phyloP scores from a whole-genome alignment of 1,284 basidiomycete species.

The Phellinidium pouzarii region DNA sequence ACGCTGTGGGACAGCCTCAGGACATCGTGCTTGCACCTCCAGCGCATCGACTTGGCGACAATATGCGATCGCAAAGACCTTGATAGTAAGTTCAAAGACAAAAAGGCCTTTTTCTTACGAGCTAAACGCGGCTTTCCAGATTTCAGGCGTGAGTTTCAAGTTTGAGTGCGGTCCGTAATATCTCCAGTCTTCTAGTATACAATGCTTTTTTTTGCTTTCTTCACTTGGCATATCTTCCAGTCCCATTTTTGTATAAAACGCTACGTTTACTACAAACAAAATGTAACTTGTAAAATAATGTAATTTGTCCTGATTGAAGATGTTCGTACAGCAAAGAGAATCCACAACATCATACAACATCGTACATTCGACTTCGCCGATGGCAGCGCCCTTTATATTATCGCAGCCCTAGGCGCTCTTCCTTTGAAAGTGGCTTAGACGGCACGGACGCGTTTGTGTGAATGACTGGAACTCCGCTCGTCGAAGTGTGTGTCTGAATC shows the following conservation, averaged over 20 bases:
- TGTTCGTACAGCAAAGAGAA: too few relatives aligned
- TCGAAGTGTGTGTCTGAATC: constrained; percentile 2
- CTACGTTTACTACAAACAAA: too few relatives aligned
- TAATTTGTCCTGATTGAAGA: too few relatives aligned
- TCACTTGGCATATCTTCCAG: neutral
- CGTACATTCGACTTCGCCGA: neutral
- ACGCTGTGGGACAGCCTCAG: constrained; percentile 82
- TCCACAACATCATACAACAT: neutral
- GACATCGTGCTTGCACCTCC: constrained; percentile 73
- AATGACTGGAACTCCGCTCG: constrained; percentile 14
- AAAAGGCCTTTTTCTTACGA: neutral
- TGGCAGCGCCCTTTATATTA: too few relatives aligned
- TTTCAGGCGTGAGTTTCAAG: constrained; percentile 16
- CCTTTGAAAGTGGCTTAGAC: constrained; percentile 30
- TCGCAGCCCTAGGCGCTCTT: constrained; percentile 33
- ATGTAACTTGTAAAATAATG: too few relatives aligned
- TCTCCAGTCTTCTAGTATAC: neutral
- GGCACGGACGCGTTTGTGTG: constrained; percentile 32
- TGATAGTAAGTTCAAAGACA: constrained; percentile 44
- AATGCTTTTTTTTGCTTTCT: neutral
- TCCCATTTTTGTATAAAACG: too few relatives aligned
- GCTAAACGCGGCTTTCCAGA: neutral
- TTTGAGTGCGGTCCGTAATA: constrained; percentile 10
- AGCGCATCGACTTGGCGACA: constrained; percentile 64
- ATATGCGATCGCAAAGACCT: constrained; percentile 66